Base-by-base conservation (phyloP, 176 grass and related monocot genomes). In the Saccharum spontaneum region DNA sequence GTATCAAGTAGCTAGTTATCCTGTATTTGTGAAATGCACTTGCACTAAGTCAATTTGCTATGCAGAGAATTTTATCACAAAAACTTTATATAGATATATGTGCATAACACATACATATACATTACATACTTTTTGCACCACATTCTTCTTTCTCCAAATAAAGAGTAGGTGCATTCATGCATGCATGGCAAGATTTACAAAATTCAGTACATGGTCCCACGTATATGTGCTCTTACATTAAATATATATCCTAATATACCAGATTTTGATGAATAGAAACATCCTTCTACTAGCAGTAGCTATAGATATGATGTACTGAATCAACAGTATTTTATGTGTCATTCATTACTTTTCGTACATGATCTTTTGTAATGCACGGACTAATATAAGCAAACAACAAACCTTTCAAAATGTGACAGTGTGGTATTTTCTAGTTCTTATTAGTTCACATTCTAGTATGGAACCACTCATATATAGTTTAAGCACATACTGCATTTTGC, bases 261-360 rank as follows among this genome's bases (percentile, higher is more conserved):
- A 16, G 15, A 65, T 31, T 34, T 34, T 45, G 30, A 16, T 46
- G 60, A 46, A 44, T 31, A 14, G 24, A 79, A 41, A 65, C 44
- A 45, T 30, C 26, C 24, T 20, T 64, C 1, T 33, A 44, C 61
- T 46, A 16, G 40, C 11, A 71, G 15, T 44, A 10, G 18, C 8
- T 46, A 17, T 3, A 52, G 15, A 79, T 22, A 67, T 62, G 23
- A 31, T 36, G 31, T 17, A 26, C n/a, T 67, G 45, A 81, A 36
- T 55, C 22, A 57, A 26, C 26, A 41, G 1, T 82, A 71, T 73
- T 82, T 62, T 63, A 73, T 48, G 81, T 83, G 69, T 48, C 12
- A 2, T 34, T 73, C 26, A 16, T 48, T 83, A 26, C 24, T 33
- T 43, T 48, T 6, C 1, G 30, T 73, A 16, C 40, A 45, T 22